Evolutionary conservation across 495 filamentous ascomycete species (phyloP), one percentile per base, ranked within the genome.

Genomic region (Hypoxylon perforatum): DNA sequence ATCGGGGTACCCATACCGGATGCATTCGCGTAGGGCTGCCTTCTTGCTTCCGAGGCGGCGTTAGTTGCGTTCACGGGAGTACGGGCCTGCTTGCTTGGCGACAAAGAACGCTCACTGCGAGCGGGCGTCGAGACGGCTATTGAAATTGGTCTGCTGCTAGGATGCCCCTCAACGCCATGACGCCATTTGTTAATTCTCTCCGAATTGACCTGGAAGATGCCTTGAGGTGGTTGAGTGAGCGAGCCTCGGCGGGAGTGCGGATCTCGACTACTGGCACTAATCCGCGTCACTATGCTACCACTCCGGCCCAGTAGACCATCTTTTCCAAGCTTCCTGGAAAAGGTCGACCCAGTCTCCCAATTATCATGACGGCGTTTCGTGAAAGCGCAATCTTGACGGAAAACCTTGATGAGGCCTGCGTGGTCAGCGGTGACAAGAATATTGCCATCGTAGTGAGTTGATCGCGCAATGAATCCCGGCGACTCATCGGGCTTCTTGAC

Each of bases 181-280:
- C 94, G 89, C 94, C 94, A 98, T 52, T 87, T 91, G 36, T 96
- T 83, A 57, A 97, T 97, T n/a, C 92, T 85, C 63, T 98, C 94
- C 6, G 89, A 88, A 4, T 86, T 89, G 82, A 86, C 67, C 76
- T 87, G 69, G 45, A 65, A 77, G 54, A 84, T 69, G 23, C 71
- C 70, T 36, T 69, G 63, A 11, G 51, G 75, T 21, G 50, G 67
- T 69, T 82, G 59, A 8, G 77, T 79, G 0, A 84, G 67, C 0
- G 85, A 88, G 14, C 84, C 84, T 4, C 85, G 74, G 19, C 88
- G 70, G 71, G 90, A 78, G 75, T 87, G 81, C 7, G 74, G 76
- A 55, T 73, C 72, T 39, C 75, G 73, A 63, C 78, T 82, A 67
- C 83, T 73, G 25, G 78, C 74, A 77, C 91, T 87, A 69, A 75